Evolutionary conservation across 768 basidiomycete genomes (phyloP).

Genomic region (Pleurotus salmoneostramineus): DNA sequence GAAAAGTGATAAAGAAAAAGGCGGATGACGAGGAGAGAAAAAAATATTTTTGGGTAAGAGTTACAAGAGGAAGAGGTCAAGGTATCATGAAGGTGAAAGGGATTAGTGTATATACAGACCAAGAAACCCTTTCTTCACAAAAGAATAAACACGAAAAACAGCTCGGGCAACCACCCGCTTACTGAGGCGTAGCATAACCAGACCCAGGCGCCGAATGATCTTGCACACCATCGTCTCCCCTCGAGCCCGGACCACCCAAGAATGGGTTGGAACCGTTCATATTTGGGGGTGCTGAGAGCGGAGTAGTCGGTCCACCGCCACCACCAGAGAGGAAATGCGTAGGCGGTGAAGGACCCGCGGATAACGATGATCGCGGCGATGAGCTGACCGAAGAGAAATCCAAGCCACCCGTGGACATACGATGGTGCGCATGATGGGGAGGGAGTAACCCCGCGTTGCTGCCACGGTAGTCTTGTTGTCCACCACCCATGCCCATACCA

Average conservation of each 20-base stretch:
- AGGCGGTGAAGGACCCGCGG: conserved; percentile 31
- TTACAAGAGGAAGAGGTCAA: no score
- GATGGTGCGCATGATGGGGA: conserved; percentile 29
- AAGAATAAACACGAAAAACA: conserved; percentile 24
- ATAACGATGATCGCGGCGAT: conserved; percentile 4
- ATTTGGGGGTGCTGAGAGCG: conserved; percentile 45
- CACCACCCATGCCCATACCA: background rate
- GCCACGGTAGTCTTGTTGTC: conserved; percentile 33
- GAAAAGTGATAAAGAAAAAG: background rate
- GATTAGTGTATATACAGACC: background rate
- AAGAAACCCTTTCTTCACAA: background rate
- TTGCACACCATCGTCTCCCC: conserved; percentile 15
- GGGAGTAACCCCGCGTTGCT: conserved; percentile 39
- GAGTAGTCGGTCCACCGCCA: no score
- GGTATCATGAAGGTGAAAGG: no score
- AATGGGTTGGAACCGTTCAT: no score
- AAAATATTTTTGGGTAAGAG: background rate
- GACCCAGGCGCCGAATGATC: conserved; percentile 30
- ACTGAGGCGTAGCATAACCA: conserved; percentile 44
- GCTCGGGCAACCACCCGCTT: conserved; percentile 28
- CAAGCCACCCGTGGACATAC: conserved; percentile 31
- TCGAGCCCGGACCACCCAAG: conserved; percentile 23
- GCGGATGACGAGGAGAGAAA: background rate
- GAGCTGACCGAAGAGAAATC: conserved; percentile 20
- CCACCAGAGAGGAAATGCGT: conserved; percentile 25